Base-by-base conservation (phyloP, 2,329 filamentous ascomycete species). In the Nemania diffusa region DNA sequence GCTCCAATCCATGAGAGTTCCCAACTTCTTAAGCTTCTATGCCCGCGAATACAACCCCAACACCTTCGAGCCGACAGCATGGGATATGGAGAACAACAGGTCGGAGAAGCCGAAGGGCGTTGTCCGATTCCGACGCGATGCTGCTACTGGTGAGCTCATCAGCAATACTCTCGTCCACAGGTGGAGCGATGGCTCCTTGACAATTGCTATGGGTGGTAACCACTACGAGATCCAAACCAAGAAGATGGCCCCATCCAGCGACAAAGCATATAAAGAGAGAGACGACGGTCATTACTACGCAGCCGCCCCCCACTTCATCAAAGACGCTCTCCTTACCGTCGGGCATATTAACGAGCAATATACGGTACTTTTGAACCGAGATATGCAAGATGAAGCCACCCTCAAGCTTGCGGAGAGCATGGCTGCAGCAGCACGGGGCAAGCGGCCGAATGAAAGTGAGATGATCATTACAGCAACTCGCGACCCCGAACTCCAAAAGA, bases 181-280 rank as follows among this genome's bases (percentile, higher is more conserved):
- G 72, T 95, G 92, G 92, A 93, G 90, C 68, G 92, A 95, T 75
- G 92, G 92, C 29, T 93, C 90, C 3, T 82, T 92, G 17, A 94
- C 91, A 11, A 82, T 95, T 26, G 88, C 91, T n/a, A 84, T 94
- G 26, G 92, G 91, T 15, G 89, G 88, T 66, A 88, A 90, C 70
- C 92, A 94, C 74, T 94, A 91, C 81, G 91, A 93, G 74, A 85
- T 94, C 52, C 85, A 89, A 69, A 89, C 87, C 73, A 93, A 92
- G 79, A 80, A 84, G 26, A 86, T 94, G 55, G 91, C 91, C 1
- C 90, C 91, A 1, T 81, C 84, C 1, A 81, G 80, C 13, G 81
- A 83, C 73, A 87, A 89, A 73, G 83, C 86, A 1, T 91, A 92
- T 81, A 83, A 89, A 67, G 87, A 90, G 73, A 83, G 88, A 29